Evolutionary conservation across 768 basidiomycete genomes (phyloP), one percentile per base, ranked within the genome.

Genomic region (Nevesoporus exiguus): DNA sequence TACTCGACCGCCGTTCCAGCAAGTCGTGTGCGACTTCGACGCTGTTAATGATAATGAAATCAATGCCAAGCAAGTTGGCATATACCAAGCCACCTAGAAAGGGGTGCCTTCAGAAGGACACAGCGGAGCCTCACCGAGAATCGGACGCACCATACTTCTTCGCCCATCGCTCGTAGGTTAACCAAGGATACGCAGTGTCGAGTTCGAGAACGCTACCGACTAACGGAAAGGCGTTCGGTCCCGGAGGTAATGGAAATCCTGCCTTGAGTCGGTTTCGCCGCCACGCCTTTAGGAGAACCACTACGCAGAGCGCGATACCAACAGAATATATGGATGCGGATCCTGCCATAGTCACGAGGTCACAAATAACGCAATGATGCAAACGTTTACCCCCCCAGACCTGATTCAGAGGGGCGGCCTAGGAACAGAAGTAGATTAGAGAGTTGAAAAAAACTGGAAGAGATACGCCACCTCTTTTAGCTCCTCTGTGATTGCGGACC

Each of bases 191-290:
- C 6, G 39, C 17, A 5, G 50, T 3, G 27, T 70, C 43, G 41
- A 73, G 10, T 27, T 64, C 56, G 15, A 65, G 46, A 7, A 53
- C 14, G 39, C 53, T 66, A 2, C 70, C 71, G 4, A 70, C 30
- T 24, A 73, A 48, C 2, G 70, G 71, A 36, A 83, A 68, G 40
- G 77, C 77, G 49, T 68, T 75, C 0, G 83, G 83, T 14, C 82
- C 83, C 17, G 77, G 79, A 31, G 77, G 78, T 15, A 81, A 72
- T 8, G 74, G 65, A 44, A 62, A 51, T 3, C 65, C 62, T 13
- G 40, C 29, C 39, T 61, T 56, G 42, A 44, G 48, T 25, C 46
- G 54, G 24, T 40, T 37, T 27, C 47, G 37, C 40, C 56, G 46
- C 68, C 67, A 70, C 5, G 2, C 29, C 8, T 34, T 45, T 44